Evolutionary conservation across 768 basidiomycete genomes (phyloP), one percentile per base, ranked within the genome.

Genomic region (Chalciporus pseudorubinellus): DNA sequence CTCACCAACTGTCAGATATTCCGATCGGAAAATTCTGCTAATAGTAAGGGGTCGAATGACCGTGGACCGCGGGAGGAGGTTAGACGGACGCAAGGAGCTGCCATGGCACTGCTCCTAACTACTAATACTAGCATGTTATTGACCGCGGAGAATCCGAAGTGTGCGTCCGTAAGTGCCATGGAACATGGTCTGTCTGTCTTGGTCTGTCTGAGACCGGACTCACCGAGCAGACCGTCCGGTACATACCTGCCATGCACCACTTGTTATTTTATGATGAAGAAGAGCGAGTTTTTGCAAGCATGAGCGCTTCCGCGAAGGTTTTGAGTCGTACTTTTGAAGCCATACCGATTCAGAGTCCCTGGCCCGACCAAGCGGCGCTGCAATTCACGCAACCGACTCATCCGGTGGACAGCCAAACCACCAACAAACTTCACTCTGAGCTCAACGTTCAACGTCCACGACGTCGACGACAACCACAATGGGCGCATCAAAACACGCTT

Each of bases 401-500:
- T 31, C 26, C 24, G 24, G n/a, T n/a, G n/a, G n/a, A 4, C 24
- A 24, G 6, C 12, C 4, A 13, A 9, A 31, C 29, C 4, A 11
- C 29, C 4, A 31, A 11, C 10, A 8, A 11, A 31, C 31, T 26
- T 9, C 1, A 31, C 31, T 31, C 10, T 31, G 31, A 2, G 12
- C 10, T 36, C 6, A 2, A 14, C 6, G 1, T 3, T 36, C 34
- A n/a, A 31, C 29, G 29, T 31, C 29, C 34, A 4, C 34, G 34
- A 16, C 34, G 16, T 36, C 34, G 48, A 29, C 24, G 18, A 28
- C 20, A 28, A 20, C 20, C 12, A n/a, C 42, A 5, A 69, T 68
- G 65, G 46, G 64, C n/a, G 48, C 60, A 24, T 63, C 68, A 48
- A 75, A 74, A 53, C 64, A 80, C 13, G 69, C 76, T 1, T 74